phyloP scores from a whole-genome alignment of 1,284 basidiomycete genomes.

The Malassezia japonica region DNA sequence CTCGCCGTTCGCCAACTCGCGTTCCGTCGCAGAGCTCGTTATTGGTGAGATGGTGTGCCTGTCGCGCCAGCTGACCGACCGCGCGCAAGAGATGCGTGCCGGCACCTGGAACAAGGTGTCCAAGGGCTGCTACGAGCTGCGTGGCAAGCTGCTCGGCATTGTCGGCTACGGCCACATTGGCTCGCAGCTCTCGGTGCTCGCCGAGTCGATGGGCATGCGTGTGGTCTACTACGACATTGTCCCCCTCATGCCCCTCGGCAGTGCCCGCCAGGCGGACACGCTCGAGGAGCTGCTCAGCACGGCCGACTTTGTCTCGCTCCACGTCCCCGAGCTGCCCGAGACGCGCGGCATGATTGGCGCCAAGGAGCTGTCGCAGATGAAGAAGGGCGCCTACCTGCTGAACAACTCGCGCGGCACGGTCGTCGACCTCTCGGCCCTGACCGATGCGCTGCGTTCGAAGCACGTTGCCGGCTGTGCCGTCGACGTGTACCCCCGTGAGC shows the following conservation, averaged over 20 bases:
- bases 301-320: conserved; percentile 89
- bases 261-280: conserved; percentile 75
- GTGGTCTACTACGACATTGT: conserved; percentile 93
- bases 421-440: conserved; percentile 84
- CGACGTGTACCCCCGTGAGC: conserved; percentile 90
- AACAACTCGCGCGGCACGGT: conserved; percentile 96
- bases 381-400: conserved; percentile 85
- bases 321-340: conserved; percentile 92
- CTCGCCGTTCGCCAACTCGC: conserved; percentile 98
- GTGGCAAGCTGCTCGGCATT: conserved; percentile 95
- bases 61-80: conserved; percentile 86
- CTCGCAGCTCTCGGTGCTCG: conserved; percentile 88
- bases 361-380: conserved; percentile 77
- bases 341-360: conserved; percentile 86
- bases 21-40: conserved; percentile 96
- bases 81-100: conserved; percentile 72
- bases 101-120: conserved; percentile 99
- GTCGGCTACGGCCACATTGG: conserved; percentile 99
- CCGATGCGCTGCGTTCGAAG: conserved; percentile 68
- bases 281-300: conserved; percentile 67
- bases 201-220: conserved; percentile 90
- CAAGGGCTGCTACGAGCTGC: conserved; percentile 93
- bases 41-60: conserved; percentile 86
- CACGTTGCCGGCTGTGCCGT: conserved; percentile 88
- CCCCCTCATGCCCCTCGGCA: conserved; percentile 95